phyloP scores from a whole-genome alignment of 1,284 basidiomycete genomes.

The Naganishia liquefaciens region DNA sequence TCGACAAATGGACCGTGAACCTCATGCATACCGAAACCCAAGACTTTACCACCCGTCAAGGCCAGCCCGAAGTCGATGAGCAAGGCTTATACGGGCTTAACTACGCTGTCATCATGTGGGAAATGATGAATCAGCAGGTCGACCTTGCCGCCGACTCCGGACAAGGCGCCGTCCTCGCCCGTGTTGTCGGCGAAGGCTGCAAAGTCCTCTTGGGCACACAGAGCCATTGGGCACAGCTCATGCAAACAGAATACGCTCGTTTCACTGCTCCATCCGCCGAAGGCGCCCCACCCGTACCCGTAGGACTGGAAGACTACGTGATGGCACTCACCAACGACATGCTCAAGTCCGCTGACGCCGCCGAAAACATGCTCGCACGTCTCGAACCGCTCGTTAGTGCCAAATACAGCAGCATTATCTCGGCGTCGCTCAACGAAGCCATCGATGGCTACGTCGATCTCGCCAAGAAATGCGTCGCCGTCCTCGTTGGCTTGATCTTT shows the following conservation, averaged over 20 bases:
- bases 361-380: conserved; percentile 79
- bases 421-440: conserved; percentile 86
- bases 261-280: conserved; percentile 69
- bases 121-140: conserved; percentile 97
- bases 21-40: conserved; percentile 87
- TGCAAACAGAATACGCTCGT: conserved; percentile 85
- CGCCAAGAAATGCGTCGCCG: conserved; percentile 92
- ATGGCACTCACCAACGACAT: conserved; percentile 99
- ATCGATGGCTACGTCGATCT: conserved; percentile 99
- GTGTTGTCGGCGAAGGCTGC: conserved; percentile 83
- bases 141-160: conserved; percentile 94
- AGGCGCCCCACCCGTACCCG: conserved; percentile 57
- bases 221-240: conserved; percentile 78
- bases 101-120: conserved; percentile 91
- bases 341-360: conserved; percentile 91
- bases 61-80: conserved; percentile 82
- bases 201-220: conserved; percentile 90
- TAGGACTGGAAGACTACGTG: conserved; percentile 91
- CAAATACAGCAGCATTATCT: conserved; percentile 83
- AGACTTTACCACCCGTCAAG: conserved; percentile 78
- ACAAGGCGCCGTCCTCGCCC: conserved; percentile 87
- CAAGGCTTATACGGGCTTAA: conserved; percentile 91
- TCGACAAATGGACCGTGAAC: conserved; percentile 96
- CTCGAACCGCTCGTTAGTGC: conserved; percentile 89
- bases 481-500: conserved; percentile 91